A percentile compares a stretch with the other conserved stretches of the same genome.
Conservation (phyloP, 2,329 filamentous ascomycete species). For the Anthostomella pinea region DNA sequence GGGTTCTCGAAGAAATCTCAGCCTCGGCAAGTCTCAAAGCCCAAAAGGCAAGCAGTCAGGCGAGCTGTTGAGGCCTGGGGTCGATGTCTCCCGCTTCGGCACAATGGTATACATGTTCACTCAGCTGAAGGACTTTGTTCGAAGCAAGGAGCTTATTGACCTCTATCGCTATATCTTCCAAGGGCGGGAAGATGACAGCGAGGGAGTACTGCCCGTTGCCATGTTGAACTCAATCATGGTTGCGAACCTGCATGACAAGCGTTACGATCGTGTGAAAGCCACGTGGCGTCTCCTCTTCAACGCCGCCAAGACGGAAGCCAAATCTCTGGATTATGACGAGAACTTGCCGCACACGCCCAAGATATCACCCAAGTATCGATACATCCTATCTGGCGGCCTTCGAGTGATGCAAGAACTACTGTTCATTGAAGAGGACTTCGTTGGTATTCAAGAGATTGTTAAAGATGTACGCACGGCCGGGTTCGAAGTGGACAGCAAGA, state of each 20-base stretch:
- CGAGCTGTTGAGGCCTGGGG: slow-evolving; percentile 18
- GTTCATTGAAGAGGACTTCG: slow-evolving; percentile 38
- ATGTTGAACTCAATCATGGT: slow-evolving; percentile 68
- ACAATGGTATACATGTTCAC: slow-evolving; percentile 40
- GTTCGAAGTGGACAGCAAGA: slow-evolving; percentile 70
- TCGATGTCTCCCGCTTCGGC: slow-evolving; percentile 35
- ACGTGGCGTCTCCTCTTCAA: slow-evolving; percentile 64
- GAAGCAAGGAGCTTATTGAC: slow-evolving; percentile 55
- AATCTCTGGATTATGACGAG: slow-evolving; percentile 27
- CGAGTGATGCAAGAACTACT: slow-evolving; percentile 48
- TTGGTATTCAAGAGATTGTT: slow-evolving; percentile 50
- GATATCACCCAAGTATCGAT: slow-evolving; percentile 49
- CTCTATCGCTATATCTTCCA: slow-evolving; percentile 46
- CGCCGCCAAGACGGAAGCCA: slow-evolving; percentile 45
- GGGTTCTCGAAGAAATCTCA: slow-evolving; percentile 8
- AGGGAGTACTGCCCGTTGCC: slow-evolving; percentile 45
- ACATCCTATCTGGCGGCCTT: slow-evolving; percentile 50
- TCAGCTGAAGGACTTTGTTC: slow-evolving; percentile 46
- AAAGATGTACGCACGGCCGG: slow-evolving; percentile 59
- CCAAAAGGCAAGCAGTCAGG: slow-evolving; percentile 3
- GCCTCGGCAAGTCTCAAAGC: slow-evolving; percentile 7
- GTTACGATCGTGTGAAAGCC: slow-evolving; percentile 58
- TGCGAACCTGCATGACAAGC: slow-evolving; percentile 54
- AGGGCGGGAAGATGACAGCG: slow-evolving; percentile 28
- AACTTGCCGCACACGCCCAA: slow-evolving; percentile 34